Evolutionary conservation across 23 red algal species (phyloP), one percentile per base, ranked within the genome.

Genomic region (Cyanidiococcus yangmingshanensis): DNA sequence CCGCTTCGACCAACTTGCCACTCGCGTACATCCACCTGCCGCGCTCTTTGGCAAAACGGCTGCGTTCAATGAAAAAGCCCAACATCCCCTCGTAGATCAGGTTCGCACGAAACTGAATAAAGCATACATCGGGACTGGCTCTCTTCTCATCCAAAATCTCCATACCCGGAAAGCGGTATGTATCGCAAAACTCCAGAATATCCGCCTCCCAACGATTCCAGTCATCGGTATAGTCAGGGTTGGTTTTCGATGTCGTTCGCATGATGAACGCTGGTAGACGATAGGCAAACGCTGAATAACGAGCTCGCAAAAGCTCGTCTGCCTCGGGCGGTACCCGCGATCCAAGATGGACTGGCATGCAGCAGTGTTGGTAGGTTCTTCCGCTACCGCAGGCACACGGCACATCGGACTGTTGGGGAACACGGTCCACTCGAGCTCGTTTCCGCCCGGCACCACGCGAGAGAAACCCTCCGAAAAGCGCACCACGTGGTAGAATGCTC

Each of bases 181-280:
- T 80, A n/a, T 82, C 68, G 57, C 91, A 95, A 77, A 95, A 95
- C 40, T 95, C 91, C 40, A 95, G 68, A 68, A 95, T 95, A 63
- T 89, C 87, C 7, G 77, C 76, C 84, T 86, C 82, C 91, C 91
- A 95, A 37, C 68, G 76, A 31, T 79, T 58, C 21, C 90, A 79
- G 75, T 95, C 90, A 0, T 79, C 58, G 2, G 67, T 95, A 79
- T 58, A 86, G 75, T 86, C 83, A 50, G 74, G 63, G 39, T 86
- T 86, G 71, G 67, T 80, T 40, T 75, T 74, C 67, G 84, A 79
- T 1, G 92, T 96, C 40, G 92, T 96, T 33, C 83, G 83, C 92
- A 96, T 96, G 50, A 96, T 90, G 58, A 90, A 96, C 39, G 79
- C 86, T 18, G 92, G 87, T 50, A 96, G 36, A 57, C 54, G 58